Evolutionary conservation across 2,329 filamentous ascomycete species (phyloP), one percentile per base, ranked within the genome.

Genomic region (Chaetomium sp.): DNA sequence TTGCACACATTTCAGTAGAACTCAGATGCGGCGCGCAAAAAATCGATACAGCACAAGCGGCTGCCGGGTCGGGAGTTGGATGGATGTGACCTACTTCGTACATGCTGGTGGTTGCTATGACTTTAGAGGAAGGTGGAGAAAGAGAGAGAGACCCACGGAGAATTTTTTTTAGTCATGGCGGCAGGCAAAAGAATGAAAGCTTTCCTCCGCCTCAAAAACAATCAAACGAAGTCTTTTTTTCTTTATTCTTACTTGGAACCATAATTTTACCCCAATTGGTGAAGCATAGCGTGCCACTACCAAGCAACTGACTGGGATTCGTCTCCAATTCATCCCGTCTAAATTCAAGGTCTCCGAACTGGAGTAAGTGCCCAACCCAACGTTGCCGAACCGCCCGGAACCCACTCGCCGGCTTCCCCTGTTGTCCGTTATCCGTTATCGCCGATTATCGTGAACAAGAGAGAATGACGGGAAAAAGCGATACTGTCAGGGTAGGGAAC

Each of bases 91-190:
- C n/a, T n/a, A n/a, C n/a, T n/a, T n/a, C n/a, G n/a, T n/a, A n/a
- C 27, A 29, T 29, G 27, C 27, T 29, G 27, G 27, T 29, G 38
- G 12, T 29, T 53, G 50, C 25, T n/a, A 31, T 29, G 25, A 53
- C 50, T 29, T 29, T n/a, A 19, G 56, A 16, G 56, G 57, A 45
- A 59, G 42, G 57, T 60, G 57, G 57, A 60, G 57, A 38, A 38
- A 53, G 45, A n/a, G 33, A 7, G 38, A 38, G 21, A 33, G 59
- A 61, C 59, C 59, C 50, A 61, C 33, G 59, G 2, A 31, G 25
- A 60, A 60, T 45, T 60, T 31, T 35, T 35, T n/a, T 16, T 21
- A 25, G 27, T 33, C 42, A 31, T 27, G 23, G 3, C 19, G 12
- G 57, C 31, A 33, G 27, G 29, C 25, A 50, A 33, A 33, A 59